These are phyloP conservation scores for Cryptosporidium felis DNA, from an alignment of 169 alveolate genomes.

Conservation along the genomic window DNA sequence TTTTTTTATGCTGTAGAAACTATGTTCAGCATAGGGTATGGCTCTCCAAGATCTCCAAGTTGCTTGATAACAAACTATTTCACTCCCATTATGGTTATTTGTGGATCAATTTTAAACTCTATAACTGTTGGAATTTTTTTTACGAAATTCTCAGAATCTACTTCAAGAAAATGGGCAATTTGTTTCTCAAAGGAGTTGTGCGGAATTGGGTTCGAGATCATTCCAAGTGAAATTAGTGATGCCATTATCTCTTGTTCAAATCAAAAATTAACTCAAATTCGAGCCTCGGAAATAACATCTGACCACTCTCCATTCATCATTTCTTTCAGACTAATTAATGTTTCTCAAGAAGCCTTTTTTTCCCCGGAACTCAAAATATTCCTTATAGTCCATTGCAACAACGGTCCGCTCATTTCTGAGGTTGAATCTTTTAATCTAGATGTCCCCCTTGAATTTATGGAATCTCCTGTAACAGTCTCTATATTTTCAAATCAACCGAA, in stretches of 20 bases:
- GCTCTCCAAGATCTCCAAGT: conserved; percentile 77
- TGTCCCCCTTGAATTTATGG: conserved; percentile 78
- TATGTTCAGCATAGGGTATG: conserved; percentile 78
- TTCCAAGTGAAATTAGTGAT: not conserved
- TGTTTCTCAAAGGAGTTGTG: conserved; percentile 73
- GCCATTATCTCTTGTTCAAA: not conserved
- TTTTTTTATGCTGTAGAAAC: conserved; percentile 77
- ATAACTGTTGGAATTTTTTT: conserved; percentile 76
- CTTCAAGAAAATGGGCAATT: conserved; percentile 75
- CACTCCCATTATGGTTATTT: conserved; percentile 73
- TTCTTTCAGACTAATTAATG: conserved; percentile 76
- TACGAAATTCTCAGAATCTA: conserved; percentile 76
- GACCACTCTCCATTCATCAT: conserved; percentile 60
- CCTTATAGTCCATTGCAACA: conserved; percentile 57
- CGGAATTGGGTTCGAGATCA: conserved; percentile 42
- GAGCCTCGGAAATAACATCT: conserved; percentile 7
- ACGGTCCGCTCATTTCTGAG: conserved; percentile 72
- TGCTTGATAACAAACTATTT: conserved; percentile 73
- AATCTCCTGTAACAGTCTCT: conserved; percentile 76
- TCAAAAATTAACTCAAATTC: not conserved
- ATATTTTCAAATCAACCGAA: conserved; percentile 69
- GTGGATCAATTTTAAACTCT: conserved; percentile 74
- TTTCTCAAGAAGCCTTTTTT: conserved; percentile 74
- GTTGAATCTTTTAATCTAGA: conserved; percentile 72
- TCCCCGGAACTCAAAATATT: conserved; percentile 74